Base-by-base conservation (phyloP, 257 asterid genomes). In the Scutellaria barbata region DNA sequence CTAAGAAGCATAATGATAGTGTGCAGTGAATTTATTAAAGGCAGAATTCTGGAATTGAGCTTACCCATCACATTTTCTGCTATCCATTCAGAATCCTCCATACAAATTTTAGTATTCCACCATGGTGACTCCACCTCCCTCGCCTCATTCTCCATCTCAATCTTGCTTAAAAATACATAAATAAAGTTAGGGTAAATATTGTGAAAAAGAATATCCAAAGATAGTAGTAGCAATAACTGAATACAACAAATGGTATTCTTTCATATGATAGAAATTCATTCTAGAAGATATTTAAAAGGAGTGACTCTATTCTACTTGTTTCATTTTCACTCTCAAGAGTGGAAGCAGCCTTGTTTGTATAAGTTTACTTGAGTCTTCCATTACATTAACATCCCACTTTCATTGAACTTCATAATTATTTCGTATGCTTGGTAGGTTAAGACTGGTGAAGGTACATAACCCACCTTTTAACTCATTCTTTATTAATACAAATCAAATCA, bases 1-100 rank as follows among this genome's bases (percentile, higher is more conserved):
- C 35, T 30, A 30, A 30, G 35, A 61, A 61, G 33, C 50, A 61
- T 69, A 30, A 43, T 12, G 25, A 42, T 30, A 43, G 13, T 6
- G 51, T 18, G 25, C 18, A 35, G 11, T 18, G 33, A 10, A 22
- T 22, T 22, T 30, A 39, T 45, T 60, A 22, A 50, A 2, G 46
- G 57, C 8, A 55, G 22, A 37, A 45, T 42, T 22, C n/a, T 11
- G 35, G n/a, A 59, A 25, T 25, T 30, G 25, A 56, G 14, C 81
- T 74, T 71, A 90, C 97, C 87, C 63, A 78, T 74, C 65, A 85
- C 79, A 77, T 85, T 83, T 76, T 82, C 89, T 5, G 85, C 82
- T 35, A 81, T 66, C 87, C 86, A 83, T 42, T 78, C 77, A 8
- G 87, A 66, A 41, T 79, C 76, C 51, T 71, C 74, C 51, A 59